These are phyloP conservation scores for Agastache rugosa DNA, from an alignment of 257 asterid genomes.

Conservation along the genomic window DNA sequence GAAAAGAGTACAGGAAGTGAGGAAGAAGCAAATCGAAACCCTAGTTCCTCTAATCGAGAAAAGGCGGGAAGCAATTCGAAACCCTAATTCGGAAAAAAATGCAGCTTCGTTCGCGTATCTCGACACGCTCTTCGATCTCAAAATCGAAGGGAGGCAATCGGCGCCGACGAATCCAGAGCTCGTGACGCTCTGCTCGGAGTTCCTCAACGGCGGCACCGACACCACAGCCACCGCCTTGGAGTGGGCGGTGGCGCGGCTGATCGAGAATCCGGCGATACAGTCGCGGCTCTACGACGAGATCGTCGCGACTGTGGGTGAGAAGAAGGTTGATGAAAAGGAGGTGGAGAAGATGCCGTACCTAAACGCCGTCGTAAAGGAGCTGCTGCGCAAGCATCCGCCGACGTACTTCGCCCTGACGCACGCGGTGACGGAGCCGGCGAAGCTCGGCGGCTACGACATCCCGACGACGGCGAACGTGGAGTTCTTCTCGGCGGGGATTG, in stretches of 20 bases:
- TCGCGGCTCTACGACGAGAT: conserved; percentile 66
- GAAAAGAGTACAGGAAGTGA: conserved; percentile 58
- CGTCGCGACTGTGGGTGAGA: conserved; percentile 49
- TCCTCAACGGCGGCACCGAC: conserved; percentile 96
- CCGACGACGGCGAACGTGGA: conserved; percentile 74
- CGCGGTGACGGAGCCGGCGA: conserved; percentile 72
- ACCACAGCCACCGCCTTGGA: conserved; percentile 89
- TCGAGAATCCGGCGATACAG: conserved; percentile 72
- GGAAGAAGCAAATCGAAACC: conserved; percentile 68
- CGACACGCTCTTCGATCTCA: conserved; percentile 78
- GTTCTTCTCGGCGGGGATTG: conserved; percentile 61
- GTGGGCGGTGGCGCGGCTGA: conserved; percentile 82
- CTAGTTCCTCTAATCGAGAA: conserved; percentile 68
- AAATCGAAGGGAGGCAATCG: conserved; percentile 82
- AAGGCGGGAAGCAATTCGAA: conserved; percentile 52
- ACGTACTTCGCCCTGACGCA: conserved; percentile 77
- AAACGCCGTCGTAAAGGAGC: conserved; percentile 84
- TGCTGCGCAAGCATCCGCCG: conserved; percentile 89
- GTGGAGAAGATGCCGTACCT: conserved; percentile 81
- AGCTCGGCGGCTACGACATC: conserved; percentile 77
- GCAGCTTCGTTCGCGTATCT: conserved; percentile 75
- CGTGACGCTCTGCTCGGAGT: conserved; percentile 86
- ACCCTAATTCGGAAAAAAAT: conserved; percentile 52
- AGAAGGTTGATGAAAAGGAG: conserved; percentile 74
- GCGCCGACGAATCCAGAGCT: conserved; percentile 67